Base-by-base conservation (phyloP, 1,284 basidiomycete species). In the Ustilago trichophora region DNA sequence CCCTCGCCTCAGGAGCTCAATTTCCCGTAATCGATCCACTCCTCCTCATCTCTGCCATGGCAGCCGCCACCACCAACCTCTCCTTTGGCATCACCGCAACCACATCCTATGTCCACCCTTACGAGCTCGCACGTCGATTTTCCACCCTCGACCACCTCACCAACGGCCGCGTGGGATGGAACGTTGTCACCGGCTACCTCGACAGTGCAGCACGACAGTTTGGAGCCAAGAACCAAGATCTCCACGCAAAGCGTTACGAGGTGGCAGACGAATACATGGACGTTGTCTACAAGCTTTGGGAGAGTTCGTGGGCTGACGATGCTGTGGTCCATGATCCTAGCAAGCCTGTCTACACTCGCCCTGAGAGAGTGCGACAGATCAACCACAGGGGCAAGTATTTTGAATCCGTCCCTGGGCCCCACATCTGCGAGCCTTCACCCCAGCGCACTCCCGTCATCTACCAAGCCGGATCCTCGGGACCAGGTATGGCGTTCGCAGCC, bases 221-320 rank as follows among this genome's bases (percentile, higher is more conserved):
- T 37, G 76, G 75, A 3, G 48, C 31, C 13, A 64, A 69, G 33
- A 71, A 73, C 41, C 75, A 78, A 36, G 73, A 78, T 3, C 21
- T 77, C 37, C 75, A 78, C 36, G 51, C 71, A 0, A 75, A 74
- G 46, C 58, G 76, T 1, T 77, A 77, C 60, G 66, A 77, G 34
- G 64, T 77, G 10, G 76, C 76, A 1, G 59, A 77, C 44, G 76
- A 76, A 36, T 75, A 75, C 54, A 75, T 75, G 73, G 73, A 67
- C 27, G 64, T 80, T 1, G 68, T 81, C n/a, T 82, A 82, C 76
- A 82, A 82, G 74, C 75, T 82, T 9, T 82, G 81, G 81, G 82
- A 82, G 41, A 67, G 67, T n/a, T 71, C 63, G 12, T 82, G 82
- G 82, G 72, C 76, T 16, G 81, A 82, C 45, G 78, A 82, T 37